Evolutionary conservation across 1,139 yeast genomes (phyloP), one percentile per base, ranked within the genome.

Genomic region (Meyerozyma athensensis): DNA sequence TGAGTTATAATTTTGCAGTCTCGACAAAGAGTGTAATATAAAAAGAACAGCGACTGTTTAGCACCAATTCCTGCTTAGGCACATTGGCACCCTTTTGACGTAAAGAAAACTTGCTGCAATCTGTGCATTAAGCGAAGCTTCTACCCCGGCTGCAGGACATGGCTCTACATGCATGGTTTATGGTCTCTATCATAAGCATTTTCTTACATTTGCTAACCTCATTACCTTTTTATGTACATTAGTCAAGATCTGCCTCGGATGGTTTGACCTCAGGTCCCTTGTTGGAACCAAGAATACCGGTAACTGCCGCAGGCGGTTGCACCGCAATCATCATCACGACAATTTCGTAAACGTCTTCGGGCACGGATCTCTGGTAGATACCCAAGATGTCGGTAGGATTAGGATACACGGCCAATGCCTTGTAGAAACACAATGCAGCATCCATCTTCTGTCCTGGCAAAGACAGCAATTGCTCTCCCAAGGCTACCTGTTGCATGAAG

Each of bases 401-500:
- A 44, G 98, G 97, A 63, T 90, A 92, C 36, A 89, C 90, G 26
- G 86, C 78, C 57, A 92, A 74, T n/a, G 97, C 97, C 63, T 89
- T 86, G 76, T 92, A 92, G 74, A 89, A 92, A 51, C 85, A 78
- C 49, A 89, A 70, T 31, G 97, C 97, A 32, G 96, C 83, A 42
- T 81, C 86, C 45, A 82, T 63, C 59, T 81, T 82, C 50, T 72
- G 68, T 44, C 76, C 79, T 45, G 84, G 79, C 31, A 68, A 58
- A 35, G 66, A 60, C 40, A 82, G 74, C 46, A 81, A 67, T 59
- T 78, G 81, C 60, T 90, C 97, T 58, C 96, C 97, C 38, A 73
- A 60, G 38, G 89, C 84, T 42, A 90, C 90, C 62, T 86, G 92
- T 47, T 77, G 73, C 74, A 87, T 81, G 69, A 90, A 90, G 56